A percentile compares a stretch with the other conserved stretches of the same genome.
phyloP scores from a whole-genome alignment of 257 asterid genomes.

The Ligustrum vulgare region DNA sequence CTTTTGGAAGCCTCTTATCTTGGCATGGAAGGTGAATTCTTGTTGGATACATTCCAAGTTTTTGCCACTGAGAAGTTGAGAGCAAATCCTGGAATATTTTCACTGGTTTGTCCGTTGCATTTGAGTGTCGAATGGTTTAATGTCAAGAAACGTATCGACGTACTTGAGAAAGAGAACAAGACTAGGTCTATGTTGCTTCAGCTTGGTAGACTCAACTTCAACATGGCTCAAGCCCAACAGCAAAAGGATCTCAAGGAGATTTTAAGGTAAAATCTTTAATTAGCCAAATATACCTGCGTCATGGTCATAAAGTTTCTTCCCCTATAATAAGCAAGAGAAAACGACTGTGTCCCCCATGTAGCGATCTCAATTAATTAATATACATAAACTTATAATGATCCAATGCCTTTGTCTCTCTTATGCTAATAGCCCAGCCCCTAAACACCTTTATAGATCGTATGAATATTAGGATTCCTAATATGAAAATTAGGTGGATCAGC shows the following conservation, averaged over 20 bases:
- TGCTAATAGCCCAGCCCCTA: too few species aligned
- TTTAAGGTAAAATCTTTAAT: constrained; percentile 38
- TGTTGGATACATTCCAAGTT: constrained; percentile 30
- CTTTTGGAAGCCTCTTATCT: constrained; percentile 56
- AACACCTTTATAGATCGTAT: too few species aligned
- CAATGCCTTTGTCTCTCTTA: too few species aligned
- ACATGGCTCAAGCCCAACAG: constrained; percentile 51
- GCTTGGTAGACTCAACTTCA: constrained; percentile 59
- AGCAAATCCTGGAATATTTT: background rate
- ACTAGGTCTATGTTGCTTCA: constrained; percentile 25
- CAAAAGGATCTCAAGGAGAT: constrained; percentile 55
- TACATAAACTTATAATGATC: too few species aligned
- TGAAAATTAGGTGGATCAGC: too few species aligned
- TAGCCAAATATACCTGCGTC: too few species aligned
- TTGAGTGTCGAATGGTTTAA: constrained; percentile 54
- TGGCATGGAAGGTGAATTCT: constrained; percentile 33
- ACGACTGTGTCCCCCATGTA: background rate
- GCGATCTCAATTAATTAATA: background rate
- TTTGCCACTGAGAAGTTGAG: constrained; percentile 7
- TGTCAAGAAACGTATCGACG: constrained; percentile 36
- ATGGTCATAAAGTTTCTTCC: too few species aligned
- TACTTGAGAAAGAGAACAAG: constrained; percentile 3
- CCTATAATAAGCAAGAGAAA: too few species aligned
- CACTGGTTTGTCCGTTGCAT: constrained; percentile 33
- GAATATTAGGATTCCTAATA: too few species aligned